Percentiles rank a stretch among this genome's conserved stretches.
Conservation (phyloP, 2,329 filamentous ascomycete species). For the Claviceps sp. region DNA sequence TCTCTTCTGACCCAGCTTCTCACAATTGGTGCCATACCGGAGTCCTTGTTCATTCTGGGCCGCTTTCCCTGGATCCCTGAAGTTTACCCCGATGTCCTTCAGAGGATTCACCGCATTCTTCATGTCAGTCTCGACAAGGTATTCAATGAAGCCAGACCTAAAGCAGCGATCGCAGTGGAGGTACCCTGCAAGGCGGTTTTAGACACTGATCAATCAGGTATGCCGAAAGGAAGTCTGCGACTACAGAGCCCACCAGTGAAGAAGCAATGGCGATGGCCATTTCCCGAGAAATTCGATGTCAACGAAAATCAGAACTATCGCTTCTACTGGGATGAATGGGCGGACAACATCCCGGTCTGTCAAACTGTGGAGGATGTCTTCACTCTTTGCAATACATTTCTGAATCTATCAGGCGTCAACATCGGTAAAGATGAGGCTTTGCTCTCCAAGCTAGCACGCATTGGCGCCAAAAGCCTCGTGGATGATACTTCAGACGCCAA, state of each 20-base stretch:
- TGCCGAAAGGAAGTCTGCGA: conserved; percentile 56
- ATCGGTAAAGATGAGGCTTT: conserved; percentile 74
- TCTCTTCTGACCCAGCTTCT: conserved; percentile 72
- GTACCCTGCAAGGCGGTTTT: conserved; percentile 32
- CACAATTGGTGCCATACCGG: conserved; percentile 82
- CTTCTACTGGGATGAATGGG: conserved; percentile 97
- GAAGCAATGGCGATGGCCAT: conserved; percentile 69
- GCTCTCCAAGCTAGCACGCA: conserved; percentile 69
- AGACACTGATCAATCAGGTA: conserved; percentile 48
- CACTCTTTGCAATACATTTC: conserved; percentile 66
- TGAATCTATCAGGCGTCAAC: conserved; percentile 77
- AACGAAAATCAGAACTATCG: conserved; percentile 69
- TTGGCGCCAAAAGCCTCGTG: conserved; percentile 62
- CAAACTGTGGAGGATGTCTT: conserved; percentile 86
- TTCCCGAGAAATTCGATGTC: conserved; percentile 62
- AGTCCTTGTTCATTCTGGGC: conserved; percentile 83
- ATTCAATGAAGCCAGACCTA: conserved; percentile 32
- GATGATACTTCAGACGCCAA: conserved; percentile 61
- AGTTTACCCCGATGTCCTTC: conserved; percentile 65
- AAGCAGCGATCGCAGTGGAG: conserved; percentile 15
- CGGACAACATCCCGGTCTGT: conserved; percentile 83
- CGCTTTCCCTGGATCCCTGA: conserved; percentile 89
- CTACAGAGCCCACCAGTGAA: conserved; percentile 45
- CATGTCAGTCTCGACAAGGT: conserved; percentile 72
- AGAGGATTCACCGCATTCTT: conserved; percentile 71